A percentile compares a stretch with the other conserved stretches of the same genome.
Evolutionary conservation across 1,284 basidiomycete genomes (phyloP).

Genomic region (Cutaneotrichosporon sp.): DNA sequence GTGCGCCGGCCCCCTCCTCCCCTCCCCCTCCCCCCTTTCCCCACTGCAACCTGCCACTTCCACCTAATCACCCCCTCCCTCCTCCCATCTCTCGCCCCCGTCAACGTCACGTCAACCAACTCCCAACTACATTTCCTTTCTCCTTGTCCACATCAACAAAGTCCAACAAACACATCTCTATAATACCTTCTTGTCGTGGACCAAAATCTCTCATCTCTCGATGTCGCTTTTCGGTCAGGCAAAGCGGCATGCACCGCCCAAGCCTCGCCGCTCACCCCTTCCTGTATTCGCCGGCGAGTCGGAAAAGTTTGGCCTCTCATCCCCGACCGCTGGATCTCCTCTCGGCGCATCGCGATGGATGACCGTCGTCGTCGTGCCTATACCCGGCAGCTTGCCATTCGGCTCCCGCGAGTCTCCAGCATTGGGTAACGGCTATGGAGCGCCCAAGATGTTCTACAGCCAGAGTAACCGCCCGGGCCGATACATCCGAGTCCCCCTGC

Average conservation of each 20-base stretch:
- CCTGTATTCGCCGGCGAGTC: conserved; percentile 39
- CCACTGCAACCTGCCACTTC: too few species aligned
- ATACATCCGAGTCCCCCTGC: conserved; percentile 49
- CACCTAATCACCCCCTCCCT: too few species aligned
- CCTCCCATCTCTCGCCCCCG: too few species aligned
- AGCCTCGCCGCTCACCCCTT: conserved; percentile 43
- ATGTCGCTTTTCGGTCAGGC: conserved; percentile 50
- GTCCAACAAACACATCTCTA: neutral
- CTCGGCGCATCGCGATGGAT: conserved; percentile 26
- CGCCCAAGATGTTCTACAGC: conserved; percentile 5
- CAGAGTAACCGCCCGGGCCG: conserved; percentile 6
- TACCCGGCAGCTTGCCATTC: conserved; percentile 31
- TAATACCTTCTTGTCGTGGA: too few species aligned
- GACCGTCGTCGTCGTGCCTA: conserved; percentile 41
- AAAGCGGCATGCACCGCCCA: conserved; percentile 39
- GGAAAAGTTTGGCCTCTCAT: conserved; percentile 35
- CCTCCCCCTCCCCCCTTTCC: too few species aligned
- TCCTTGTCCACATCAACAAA: neutral
- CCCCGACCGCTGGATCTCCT: conserved; percentile 7
- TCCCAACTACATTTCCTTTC: neutral
- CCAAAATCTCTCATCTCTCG: neutral
- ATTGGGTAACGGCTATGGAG: conserved; percentile 20
- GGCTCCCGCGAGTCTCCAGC: conserved; percentile 3
- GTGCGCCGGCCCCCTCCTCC: too few species aligned
- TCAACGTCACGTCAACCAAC: too few species aligned